phyloP scores from a whole-genome alignment of 139 green algal genomes.

The Haematococcus sp. region DNA sequence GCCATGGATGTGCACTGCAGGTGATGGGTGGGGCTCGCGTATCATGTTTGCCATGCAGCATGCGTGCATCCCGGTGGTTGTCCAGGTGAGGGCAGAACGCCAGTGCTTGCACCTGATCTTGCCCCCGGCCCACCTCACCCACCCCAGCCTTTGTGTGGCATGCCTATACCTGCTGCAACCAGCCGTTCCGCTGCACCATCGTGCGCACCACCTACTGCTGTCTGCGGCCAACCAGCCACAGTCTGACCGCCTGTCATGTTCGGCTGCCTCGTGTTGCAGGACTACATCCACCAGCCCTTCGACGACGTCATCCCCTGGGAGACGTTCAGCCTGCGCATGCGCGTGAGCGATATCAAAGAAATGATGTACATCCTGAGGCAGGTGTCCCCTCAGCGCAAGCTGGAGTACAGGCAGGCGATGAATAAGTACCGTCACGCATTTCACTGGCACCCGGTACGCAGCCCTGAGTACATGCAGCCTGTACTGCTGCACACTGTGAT shows the following conservation, averaged over 20 bases:
- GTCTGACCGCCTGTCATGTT: too few relatives aligned
- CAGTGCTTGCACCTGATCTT: not conserved
- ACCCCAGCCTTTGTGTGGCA: too few relatives aligned
- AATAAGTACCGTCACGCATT: not conserved
- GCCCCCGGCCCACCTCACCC: too few relatives aligned
- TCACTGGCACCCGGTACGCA: not conserved
- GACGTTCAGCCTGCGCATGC: not conserved
- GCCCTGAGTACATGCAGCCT: too few relatives aligned
- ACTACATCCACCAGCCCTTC: conserved; percentile 12
- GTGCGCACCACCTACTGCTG: too few relatives aligned
- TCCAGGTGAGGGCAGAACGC: conserved; percentile 12
- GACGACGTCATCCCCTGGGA: conserved; percentile 6
- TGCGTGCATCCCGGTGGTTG: conserved; percentile 11
- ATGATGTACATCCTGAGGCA: conserved; percentile 2
- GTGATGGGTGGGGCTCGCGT: conserved; percentile 12
- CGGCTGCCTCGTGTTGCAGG: not conserved
- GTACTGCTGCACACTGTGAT: too few relatives aligned
- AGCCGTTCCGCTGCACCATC: too few relatives aligned
- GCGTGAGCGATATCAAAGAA: not conserved
- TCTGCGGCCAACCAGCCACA: too few relatives aligned
- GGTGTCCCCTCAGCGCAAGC: not conserved
- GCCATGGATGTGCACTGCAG: too few relatives aligned
- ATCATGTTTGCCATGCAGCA: not conserved
- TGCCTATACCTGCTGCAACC: too few relatives aligned
- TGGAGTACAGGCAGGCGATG: conserved; percentile 3